These are phyloP conservation scores for Pythium monospermum DNA, from an alignment of 352 stramenopile species.

Conservation along the genomic window DNA sequence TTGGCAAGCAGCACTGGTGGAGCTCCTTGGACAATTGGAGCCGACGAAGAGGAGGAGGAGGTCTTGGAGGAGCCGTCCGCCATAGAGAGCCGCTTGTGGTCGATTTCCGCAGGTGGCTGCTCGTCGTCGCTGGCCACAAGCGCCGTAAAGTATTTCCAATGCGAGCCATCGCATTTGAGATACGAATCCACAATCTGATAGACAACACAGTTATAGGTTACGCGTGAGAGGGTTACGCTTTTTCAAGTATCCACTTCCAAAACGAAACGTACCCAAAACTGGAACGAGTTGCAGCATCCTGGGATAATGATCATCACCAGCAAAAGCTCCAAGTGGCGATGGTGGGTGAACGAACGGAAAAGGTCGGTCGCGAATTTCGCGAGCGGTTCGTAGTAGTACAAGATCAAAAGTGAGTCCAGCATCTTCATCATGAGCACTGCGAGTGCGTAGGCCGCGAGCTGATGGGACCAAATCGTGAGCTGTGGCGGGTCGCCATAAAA, in stretches of 20 bases:
- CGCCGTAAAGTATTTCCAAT: slow-evolving; percentile 35
- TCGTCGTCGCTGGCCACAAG: slow-evolving; percentile 26
- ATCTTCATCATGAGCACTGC: slow-evolving; percentile 56
- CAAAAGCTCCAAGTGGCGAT: slow-evolving; percentile 67
- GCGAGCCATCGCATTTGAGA: slow-evolving; percentile 41
- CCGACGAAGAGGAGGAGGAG: slow-evolving; percentile 8
- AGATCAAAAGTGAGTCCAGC: slow-evolving; percentile 34
- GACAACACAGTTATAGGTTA: background rate
- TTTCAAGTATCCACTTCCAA: no score
- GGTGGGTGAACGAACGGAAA: slow-evolving; percentile 46
- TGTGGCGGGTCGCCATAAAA: slow-evolving; percentile 67
- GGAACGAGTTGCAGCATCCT: slow-evolving; percentile 56
- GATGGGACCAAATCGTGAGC: slow-evolving; percentile 49
- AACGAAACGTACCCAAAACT: slow-evolving; percentile 58
- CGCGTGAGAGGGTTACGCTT: no score
- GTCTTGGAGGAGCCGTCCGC: background rate
- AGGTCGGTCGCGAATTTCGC: slow-evolving; percentile 36
- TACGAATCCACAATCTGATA: slow-evolving; percentile 55
- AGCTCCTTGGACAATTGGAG: slow-evolving; percentile 1
- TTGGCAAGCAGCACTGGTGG: slow-evolving; percentile 1
- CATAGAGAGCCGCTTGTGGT: background rate
- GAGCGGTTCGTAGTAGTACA: slow-evolving; percentile 37
- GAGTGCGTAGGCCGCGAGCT: slow-evolving; percentile 40
- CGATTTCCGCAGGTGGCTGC: slow-evolving; percentile 21
- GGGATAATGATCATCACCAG: slow-evolving; percentile 77